Base-by-base conservation (phyloP, 179 eudicot species). In the Nepenthes alata region DNA sequence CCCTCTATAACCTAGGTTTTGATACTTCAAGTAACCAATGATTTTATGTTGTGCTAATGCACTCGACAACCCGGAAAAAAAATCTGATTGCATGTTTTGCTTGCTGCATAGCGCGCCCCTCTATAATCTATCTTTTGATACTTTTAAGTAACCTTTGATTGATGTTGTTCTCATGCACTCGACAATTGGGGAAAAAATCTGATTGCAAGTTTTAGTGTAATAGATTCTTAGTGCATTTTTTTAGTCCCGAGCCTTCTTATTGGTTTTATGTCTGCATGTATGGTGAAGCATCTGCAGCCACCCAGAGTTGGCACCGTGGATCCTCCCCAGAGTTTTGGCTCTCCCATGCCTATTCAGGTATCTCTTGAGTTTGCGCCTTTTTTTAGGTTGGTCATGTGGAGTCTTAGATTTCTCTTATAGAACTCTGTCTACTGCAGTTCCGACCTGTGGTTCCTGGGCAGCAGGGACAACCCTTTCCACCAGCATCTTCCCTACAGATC, bases 291-390 rank as follows among this genome's bases (percentile, higher is more conserved):
- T 62, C 70, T 73, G 67, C 63, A 79, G 67, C 85, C 84, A 53
- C 82, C 82, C 14, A 47, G 70, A 11, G 82, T 75, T 59, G 94
- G 84, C 64, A 73, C 78, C 38, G 80, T 84, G 85, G 84, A 83
- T 49, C 85, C 70, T 51, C 77, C 85, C 35, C 96, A 86, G 63
- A 80, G 65, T 70, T 88, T 62, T 69, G 91, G 79, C 66, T 76
- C 82, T 70, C 82, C 94, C 36, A 71, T 62, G 55, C 72, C 87
- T n/a, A 73, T 84, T 78, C 97, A 85, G 80, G 96, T 91, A 76
- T 56, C 54, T 53, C 55, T 9, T 53, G 11, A 51, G 12, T 37
- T 25, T 51, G 53, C 12, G 0, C 1, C 5, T 0, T 8, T 10
- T 9, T 11, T n/a, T 4, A 15, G 8, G 55, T 13, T n/a, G 16